These are phyloP conservation scores for Viola pubescens DNA, from an alignment of 441 rosid genomes.

Conservation along the genomic window DNA sequence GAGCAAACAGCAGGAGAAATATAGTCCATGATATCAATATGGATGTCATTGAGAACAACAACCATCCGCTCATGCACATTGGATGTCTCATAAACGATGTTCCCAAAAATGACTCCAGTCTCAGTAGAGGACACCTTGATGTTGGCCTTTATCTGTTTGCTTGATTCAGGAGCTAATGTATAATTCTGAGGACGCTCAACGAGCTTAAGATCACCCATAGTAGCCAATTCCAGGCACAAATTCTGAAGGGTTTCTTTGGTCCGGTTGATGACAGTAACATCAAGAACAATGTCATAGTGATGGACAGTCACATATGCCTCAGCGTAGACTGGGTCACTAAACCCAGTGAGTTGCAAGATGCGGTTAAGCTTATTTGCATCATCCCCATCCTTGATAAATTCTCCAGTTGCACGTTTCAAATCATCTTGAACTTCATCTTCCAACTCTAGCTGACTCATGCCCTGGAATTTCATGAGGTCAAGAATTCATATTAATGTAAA, in stretches of 20 bases:
- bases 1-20: conserved; percentile 83
- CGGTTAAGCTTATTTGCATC: conserved; percentile 89
- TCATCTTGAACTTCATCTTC: conserved; percentile 96
- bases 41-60: conserved; percentile 87
- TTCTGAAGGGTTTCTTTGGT: conserved; percentile 92
- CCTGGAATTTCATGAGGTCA: conserved; percentile 29
- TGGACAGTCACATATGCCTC: conserved; percentile 89
- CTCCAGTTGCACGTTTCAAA: conserved; percentile 92
- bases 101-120: conserved; percentile 90
- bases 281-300: conserved; percentile 90
- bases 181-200: conserved; percentile 93
- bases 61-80: conserved; percentile 80
- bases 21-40: conserved; percentile 93
- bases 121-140: conserved; percentile 98
- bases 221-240: conserved; percentile 82
- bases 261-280: conserved; percentile 74
- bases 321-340: conserved; percentile 91
- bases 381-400: conserved; percentile 74
- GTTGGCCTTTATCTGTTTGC: conserved; percentile 89
- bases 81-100: conserved; percentile 83
- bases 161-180: conserved; percentile 87
- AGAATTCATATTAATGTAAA: too few species aligned
- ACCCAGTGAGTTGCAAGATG: conserved; percentile 89
- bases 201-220: conserved; percentile 92
- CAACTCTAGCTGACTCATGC: conserved; percentile 93